Conservation (phyloP, 768 basidiomycete species). For the Hygrocybe coccinea region DNA sequence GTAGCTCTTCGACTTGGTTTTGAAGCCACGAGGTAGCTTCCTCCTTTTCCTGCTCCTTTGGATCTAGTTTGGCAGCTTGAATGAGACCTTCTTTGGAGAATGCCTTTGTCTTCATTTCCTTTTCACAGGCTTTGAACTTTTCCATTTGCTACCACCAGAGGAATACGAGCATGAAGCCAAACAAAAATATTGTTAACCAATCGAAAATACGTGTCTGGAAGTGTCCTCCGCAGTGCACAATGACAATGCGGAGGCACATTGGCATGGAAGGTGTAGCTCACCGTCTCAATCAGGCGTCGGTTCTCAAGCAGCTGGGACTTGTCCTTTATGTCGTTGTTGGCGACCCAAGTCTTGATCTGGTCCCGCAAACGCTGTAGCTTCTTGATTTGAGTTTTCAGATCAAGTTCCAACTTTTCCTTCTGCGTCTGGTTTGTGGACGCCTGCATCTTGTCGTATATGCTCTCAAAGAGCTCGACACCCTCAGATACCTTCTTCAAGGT, state of each 20-base stretch:
- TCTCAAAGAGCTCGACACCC: slow-evolving; percentile 92
- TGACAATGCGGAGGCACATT: neutral
- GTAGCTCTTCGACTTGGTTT: slow-evolving; percentile 82
- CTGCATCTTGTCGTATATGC: slow-evolving; percentile 98
- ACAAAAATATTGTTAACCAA: neutral
- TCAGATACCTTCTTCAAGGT: slow-evolving; percentile 95
- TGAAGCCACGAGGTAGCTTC: slow-evolving; percentile 87
- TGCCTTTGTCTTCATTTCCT: slow-evolving; percentile 99
- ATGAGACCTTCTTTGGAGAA: slow-evolving; percentile 98
- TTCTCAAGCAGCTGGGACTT: slow-evolving; percentile 89
- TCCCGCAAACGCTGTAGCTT: slow-evolving; percentile 97
- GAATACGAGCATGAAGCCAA: slow-evolving; percentile 11
- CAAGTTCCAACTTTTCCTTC: slow-evolving; percentile 50
- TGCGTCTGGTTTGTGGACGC: slow-evolving; percentile 81
- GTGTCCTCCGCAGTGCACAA: neutral
- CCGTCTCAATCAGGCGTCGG: slow-evolving; percentile 94
- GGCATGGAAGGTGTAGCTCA: slow-evolving; percentile 39
- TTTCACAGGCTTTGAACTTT: slow-evolving; percentile 99
- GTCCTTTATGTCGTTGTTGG: slow-evolving; percentile 98
- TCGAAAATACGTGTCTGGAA: neutral
- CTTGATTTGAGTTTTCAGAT: slow-evolving; percentile 86
- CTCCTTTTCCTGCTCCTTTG: slow-evolving; percentile 93
- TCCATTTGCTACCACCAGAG: slow-evolving; percentile 89
- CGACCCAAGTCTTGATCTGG: slow-evolving; percentile 99
- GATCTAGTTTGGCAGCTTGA: slow-evolving; percentile 90